Evolutionary conservation across 805 yeast genomes (phyloP), one percentile per base, ranked within the genome.

Genomic region (Lipomyces orientalis): DNA sequence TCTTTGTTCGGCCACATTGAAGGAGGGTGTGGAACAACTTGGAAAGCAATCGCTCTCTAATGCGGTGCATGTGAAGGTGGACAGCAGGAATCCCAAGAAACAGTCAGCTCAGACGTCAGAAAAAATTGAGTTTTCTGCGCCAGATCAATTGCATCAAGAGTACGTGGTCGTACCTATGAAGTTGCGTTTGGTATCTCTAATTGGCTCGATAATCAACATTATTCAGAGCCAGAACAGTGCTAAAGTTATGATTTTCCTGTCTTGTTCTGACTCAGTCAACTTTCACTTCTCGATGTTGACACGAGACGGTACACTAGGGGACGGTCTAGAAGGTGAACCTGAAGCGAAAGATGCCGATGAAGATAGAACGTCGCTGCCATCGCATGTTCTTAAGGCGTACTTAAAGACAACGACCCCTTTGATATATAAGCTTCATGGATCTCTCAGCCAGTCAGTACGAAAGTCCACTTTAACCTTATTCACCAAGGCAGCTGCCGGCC

Each of bases 221-320:
- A 79, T 85, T 0, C 71, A 70, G 37, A 69, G 71, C 7, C 77
- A 77, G 10, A 71, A 76, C 1, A 64, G 54, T 1, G 74, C 77
- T 29, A 73, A 75, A 56, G 73, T 76, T 16, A 88, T 95, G 76
- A 92, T 95, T 0, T 95, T 95, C 77, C 85, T 93, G 71, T 90
- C 97, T 14, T 94, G 99, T 80, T 88, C 98, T 0, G 98, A 94
- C 76, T 90, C 97, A n/a, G 98, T 96, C 29, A 93, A 95, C 73
- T 95, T 90, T 81, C 97, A 95, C 79, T 92, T 87, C 78, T 85
- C 86, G 58, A 89, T 87, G 0, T 87, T 96, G 72, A 84, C 90
- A 1, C 82, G 89, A 57, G 91, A 91, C 2, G 60, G 62, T 0
- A 65, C 51, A 7, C n/a, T 55, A 2, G 37, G 16, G 4, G 58